A percentile compares a stretch with the other conserved stretches of the same genome.
phyloP scores from a whole-genome alignment of 352 stramenopile genomes.

The Pythium pectinolyticum region DNA sequence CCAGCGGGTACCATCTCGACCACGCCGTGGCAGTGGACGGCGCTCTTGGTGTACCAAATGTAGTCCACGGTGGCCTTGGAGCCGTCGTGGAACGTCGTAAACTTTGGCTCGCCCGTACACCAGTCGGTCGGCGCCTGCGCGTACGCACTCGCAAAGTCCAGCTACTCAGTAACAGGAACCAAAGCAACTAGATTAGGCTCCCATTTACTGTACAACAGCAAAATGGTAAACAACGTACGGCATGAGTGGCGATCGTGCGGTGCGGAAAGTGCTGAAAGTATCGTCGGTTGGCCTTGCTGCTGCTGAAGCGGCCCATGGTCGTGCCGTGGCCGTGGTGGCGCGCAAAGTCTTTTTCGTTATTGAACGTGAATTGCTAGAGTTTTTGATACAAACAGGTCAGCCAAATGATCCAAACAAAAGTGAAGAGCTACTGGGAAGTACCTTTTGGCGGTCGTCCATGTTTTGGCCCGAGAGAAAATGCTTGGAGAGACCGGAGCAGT shows the following conservation, averaged over 20 bases:
- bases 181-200: neutral
- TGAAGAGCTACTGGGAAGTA: neutral
- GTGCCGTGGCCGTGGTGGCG: conserved; percentile 31
- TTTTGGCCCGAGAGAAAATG: conserved; percentile 53
- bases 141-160: conserved; percentile 63
- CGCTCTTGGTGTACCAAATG: conserved; percentile 58
- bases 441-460: conserved; percentile 27
- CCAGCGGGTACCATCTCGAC: conserved; percentile 58
- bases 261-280: conserved; percentile 27
- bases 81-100: conserved; percentile 65
- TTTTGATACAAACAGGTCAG: no score
- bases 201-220: no score
- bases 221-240: conserved; percentile 8
- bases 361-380: conserved; percentile 17
- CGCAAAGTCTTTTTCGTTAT: conserved; percentile 20
- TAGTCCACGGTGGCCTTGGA: conserved; percentile 70
- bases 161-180: conserved; percentile 21
- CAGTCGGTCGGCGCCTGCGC: conserved; percentile 45
- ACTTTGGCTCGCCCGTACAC: conserved; percentile 68
- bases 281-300: conserved; percentile 10
- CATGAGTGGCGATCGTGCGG: conserved; percentile 17
- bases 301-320: conserved; percentile 23
- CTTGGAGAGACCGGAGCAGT: conserved; percentile 47
- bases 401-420: neutral
- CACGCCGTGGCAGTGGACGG: conserved; percentile 60